Evolutionary conservation across 2,329 filamentous ascomycete genomes (phyloP).

Genomic region (Nigrospora sphaerica): DNA sequence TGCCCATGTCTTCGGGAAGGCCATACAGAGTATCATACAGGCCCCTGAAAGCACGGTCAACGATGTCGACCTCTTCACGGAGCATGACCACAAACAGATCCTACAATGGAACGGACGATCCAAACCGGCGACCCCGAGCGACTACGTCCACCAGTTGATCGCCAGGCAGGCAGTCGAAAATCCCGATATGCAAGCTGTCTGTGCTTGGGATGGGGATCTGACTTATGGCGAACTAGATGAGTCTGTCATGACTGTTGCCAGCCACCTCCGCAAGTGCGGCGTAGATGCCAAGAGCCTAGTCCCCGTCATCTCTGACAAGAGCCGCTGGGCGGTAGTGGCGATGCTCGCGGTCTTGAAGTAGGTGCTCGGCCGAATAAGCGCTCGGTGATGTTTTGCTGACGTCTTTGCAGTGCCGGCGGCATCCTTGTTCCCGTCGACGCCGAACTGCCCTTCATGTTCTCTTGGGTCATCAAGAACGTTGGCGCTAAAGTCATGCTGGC

Average conservation of each 20-base stretch:
- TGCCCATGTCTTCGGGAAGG: slow-evolving; percentile 44
- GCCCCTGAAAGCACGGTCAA: slow-evolving; percentile 32
- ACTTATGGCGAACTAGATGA: slow-evolving; percentile 20
- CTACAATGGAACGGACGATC: slow-evolving; percentile 42
- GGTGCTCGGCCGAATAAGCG: slow-evolving; percentile 27
- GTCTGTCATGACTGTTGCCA: slow-evolving; percentile 19
- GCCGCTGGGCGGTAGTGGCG: slow-evolving; percentile 58
- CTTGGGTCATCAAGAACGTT: slow-evolving; percentile 35
- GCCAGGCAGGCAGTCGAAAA: slow-evolving; percentile 28
- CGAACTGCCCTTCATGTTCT: slow-evolving; percentile 32
- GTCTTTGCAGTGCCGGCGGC: slow-evolving; percentile 31
- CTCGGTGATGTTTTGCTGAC: slow-evolving; percentile 1
- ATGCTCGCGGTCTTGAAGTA: slow-evolving; percentile 63
- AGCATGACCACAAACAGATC: slow-evolving; percentile 47
- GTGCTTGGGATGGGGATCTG: slow-evolving; percentile 21
- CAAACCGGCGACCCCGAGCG: slow-evolving; percentile 31
- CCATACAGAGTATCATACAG: slow-evolving; percentile 38
- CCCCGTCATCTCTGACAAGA: slow-evolving; percentile 64
- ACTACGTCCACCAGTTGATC: slow-evolving; percentile 37
- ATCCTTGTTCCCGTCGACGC: slow-evolving; percentile 43
- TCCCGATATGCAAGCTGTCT: slow-evolving; percentile 27
- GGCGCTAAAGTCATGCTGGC: slow-evolving; percentile 35
- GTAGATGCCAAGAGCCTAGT: slow-evolving; percentile 36
- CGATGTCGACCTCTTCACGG: slow-evolving; percentile 45
- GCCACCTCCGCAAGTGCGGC: slow-evolving; percentile 17